Conservation (phyloP, 768 basidiomycete genomes). For the Suillus occidentalis region DNA sequence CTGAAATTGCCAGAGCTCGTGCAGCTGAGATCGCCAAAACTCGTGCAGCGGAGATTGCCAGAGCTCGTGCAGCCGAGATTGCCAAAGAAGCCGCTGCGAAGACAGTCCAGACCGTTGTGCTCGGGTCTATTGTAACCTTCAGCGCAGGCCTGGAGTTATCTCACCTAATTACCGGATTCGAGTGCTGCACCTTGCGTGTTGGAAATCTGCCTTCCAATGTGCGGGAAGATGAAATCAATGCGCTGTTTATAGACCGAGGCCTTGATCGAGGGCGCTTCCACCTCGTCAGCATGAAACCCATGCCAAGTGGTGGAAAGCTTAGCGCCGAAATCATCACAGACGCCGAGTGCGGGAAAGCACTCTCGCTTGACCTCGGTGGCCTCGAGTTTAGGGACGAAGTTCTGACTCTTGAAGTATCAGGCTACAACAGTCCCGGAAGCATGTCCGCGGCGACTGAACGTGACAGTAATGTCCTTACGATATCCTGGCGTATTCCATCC, state of each 20-base stretch:
- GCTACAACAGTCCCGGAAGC: constrained; percentile 38
- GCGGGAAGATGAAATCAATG: constrained; percentile 39
- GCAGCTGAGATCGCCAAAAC: not conserved
- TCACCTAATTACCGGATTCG: constrained; percentile 48
- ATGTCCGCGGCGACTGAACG: constrained; percentile 40
- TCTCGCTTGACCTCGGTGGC: constrained; percentile 47
- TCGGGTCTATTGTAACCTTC: constrained; percentile 49
- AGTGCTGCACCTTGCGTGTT: constrained; percentile 48
- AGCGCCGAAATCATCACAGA: constrained; percentile 48
- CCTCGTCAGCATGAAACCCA: constrained; percentile 32
- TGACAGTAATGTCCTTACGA: constrained; percentile 41
- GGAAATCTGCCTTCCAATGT: constrained; percentile 44
- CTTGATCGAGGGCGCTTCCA: constrained; percentile 35
- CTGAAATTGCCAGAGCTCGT: not conserved
- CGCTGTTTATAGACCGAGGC: constrained; percentile 45
- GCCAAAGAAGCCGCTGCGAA: constrained; percentile 41
- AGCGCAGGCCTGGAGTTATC: constrained; percentile 49
- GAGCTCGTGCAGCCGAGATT: not conserved
- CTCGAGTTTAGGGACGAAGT: constrained; percentile 45
- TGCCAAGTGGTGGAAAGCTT: constrained; percentile 24
- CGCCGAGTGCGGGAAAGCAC: constrained; percentile 38
- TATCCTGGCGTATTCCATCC: constrained; percentile 56
- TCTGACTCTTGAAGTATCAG: constrained; percentile 43
- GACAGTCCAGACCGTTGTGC: constrained; percentile 43
- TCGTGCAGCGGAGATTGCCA: not conserved